A percentile compares a stretch with the other conserved stretches of the same genome.
Conservation (phyloP, 2,329 filamentous ascomycete genomes). For the Fusarium verticillioides region DNA sequence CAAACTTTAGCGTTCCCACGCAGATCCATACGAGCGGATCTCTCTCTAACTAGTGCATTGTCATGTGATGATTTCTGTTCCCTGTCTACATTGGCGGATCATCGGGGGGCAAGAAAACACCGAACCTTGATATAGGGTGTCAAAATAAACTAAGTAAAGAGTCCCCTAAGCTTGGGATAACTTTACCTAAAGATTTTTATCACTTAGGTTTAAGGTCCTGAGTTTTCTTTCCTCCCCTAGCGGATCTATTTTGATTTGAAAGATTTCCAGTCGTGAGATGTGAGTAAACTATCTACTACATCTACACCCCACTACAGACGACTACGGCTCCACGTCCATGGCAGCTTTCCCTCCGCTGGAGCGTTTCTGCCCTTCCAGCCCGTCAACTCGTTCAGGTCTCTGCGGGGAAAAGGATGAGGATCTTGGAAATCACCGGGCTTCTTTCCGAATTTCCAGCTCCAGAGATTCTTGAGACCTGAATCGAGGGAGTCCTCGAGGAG, state of each 20-base stretch:
- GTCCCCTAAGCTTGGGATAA: no score
- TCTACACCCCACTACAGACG: constrained; percentile 15
- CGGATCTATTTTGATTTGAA: neutral
- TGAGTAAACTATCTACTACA: constrained; percentile 5
- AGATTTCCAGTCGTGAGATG: constrained; percentile 15
- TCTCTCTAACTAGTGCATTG: constrained; percentile 1
- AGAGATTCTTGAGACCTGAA: constrained; percentile 53
- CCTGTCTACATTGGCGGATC: constrained; percentile 9
- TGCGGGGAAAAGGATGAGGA: constrained; percentile 35
- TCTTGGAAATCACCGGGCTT: constrained; percentile 34
- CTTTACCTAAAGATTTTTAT: no score
- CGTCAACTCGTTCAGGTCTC: constrained; percentile 33
- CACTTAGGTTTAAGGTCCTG: no score
- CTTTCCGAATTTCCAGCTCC: constrained; percentile 47
- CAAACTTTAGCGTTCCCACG: neutral
- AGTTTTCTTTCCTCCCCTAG: no score
- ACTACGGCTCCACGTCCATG: constrained; percentile 40
- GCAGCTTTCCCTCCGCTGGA: constrained; percentile 34
- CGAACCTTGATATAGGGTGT: no score
- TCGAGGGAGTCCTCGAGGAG: constrained; percentile 48
- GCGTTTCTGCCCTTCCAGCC: constrained; percentile 39
- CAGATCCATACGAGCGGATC: constrained; percentile 13
- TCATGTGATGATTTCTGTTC: constrained; percentile 27
- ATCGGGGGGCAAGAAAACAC: no score
- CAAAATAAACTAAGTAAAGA: no score